Base-by-base conservation (phyloP, 179 eudicot species). In the Spinacia oleracea region DNA sequence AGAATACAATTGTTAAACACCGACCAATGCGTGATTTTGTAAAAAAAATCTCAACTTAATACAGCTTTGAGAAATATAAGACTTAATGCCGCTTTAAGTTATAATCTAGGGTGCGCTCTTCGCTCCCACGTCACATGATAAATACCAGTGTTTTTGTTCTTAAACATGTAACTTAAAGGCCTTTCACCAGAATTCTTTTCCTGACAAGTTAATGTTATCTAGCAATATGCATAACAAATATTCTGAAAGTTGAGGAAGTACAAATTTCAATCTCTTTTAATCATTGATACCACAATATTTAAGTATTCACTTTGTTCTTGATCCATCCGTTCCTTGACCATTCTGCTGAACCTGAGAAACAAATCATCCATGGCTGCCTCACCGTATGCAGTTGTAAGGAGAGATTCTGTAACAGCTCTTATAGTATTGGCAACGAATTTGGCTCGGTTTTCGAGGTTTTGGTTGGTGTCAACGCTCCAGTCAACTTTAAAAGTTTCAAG, bases 381-480 rank as follows among this genome's bases (percentile, higher is more conserved):
- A 15, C 45, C 58, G 42, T 75, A 79, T 43, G 73, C 74, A 63
- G 59, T 70, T 48, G 45, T 56, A 25, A 79, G 70, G 45, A 69
- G 76, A 48, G 79, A 60, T 62, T 83, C 79, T 38, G 71, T 79
- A 71, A 83, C 85, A 29, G 82, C 82, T 73, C 85, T 75, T 63
- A 83, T 75, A 34, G 73, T 45, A 42, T 31, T 83, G 34, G 79
- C 34, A 15, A 83, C 63, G 11, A 60, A 60, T 25, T 70, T 70
- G 70, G 58, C 80, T 75, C 77, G 79, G 4, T 62, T 70, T 1
- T 70, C 46, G 5, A 79, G 79, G 63, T 8, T 70, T 63, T 79
- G 79, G 11, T 75, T 75, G 31, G 69, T 69, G 20, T 78, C 82
- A 15, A 62, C 58, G 15, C 83, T 84, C 86, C 82, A 84, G 15